These are phyloP conservation scores for Yarrowia sp. DNA, from an alignment of 805 yeast genomes.

Conservation along the genomic window DNA sequence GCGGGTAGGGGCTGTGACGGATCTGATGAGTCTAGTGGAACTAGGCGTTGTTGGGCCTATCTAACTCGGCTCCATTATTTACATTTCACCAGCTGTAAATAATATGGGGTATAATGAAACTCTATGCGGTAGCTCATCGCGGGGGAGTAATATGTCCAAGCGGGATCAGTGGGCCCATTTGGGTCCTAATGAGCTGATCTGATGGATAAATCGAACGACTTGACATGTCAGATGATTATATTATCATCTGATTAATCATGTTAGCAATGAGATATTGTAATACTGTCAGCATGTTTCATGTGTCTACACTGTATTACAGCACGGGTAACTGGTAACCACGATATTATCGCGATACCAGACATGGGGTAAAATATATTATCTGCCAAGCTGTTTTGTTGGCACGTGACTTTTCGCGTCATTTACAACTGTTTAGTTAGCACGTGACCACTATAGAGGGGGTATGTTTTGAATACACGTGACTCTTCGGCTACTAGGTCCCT, in stretches of 20 bases:
- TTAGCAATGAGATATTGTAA: too few relatives aligned
- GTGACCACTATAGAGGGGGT: not conserved
- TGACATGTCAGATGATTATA: too few relatives aligned
- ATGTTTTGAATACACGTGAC: constrained; percentile 15
- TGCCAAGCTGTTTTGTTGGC: not conserved
- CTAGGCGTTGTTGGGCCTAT: not conserved
- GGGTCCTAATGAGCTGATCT: not conserved
- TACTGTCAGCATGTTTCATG: not conserved
- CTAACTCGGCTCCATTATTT: not conserved
- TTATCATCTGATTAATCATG: too few relatives aligned
- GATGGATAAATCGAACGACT: not conserved
- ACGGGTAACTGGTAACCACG: too few relatives aligned
- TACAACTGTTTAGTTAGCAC: not conserved
- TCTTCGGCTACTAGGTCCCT: not conserved
- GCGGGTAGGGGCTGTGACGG: not conserved
- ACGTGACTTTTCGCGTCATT: not conserved
- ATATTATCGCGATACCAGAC: not conserved
- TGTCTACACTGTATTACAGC: not conserved
- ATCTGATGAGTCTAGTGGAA: not conserved
- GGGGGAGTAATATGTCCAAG: not conserved
- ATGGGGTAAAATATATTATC: not conserved
- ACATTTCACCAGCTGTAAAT: not conserved
- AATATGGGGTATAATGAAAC: constrained; percentile 15
- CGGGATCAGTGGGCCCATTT: not conserved
- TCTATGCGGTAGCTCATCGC: not conserved